These are phyloP conservation scores for Fraxinus paxiana DNA, from an alignment of 305 asterid genomes.

Conservation along the genomic window DNA sequence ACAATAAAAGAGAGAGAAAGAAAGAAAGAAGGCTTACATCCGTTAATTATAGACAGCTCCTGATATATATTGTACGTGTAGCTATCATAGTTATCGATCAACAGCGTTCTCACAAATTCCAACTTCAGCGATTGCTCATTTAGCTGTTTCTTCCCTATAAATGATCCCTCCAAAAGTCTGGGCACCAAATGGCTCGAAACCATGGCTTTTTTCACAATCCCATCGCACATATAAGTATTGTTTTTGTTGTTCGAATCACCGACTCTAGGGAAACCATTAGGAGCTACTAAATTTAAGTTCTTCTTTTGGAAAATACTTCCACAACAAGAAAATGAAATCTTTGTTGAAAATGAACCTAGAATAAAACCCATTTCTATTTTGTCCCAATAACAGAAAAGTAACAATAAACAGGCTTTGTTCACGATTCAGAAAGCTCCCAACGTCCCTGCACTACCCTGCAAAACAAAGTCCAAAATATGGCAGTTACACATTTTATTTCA, in stretches of 20 bases:
- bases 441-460: slow-evolving; percentile 33
- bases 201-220: slow-evolving; percentile 34
- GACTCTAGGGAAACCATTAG: slow-evolving; percentile 37
- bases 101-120: slow-evolving; percentile 59
- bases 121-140: slow-evolving; percentile 45
- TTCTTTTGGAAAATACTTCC: slow-evolving; percentile 36
- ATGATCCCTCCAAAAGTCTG: slow-evolving; percentile 55
- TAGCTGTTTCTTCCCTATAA: slow-evolving; percentile 41
- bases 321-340: slow-evolving; percentile 42
- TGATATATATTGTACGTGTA: slow-evolving; percentile 91
- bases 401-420: slow-evolving; percentile 14
- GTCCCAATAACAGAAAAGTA: slow-evolving; percentile 8
- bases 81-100: slow-evolving; percentile 94
- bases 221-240: slow-evolving; percentile 23
- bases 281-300: slow-evolving; percentile 34
- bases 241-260: slow-evolving; percentile 36
- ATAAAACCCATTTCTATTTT: slow-evolving; percentile 43
- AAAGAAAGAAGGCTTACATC: slow-evolving; percentile 52
- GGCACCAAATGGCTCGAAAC: slow-evolving; percentile 59
- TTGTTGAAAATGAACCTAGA: slow-evolving; percentile 48
- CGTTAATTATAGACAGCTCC: slow-evolving; percentile 81
- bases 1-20: background rate
- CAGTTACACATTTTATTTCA: slow-evolving; percentile 11
- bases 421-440: slow-evolving; percentile 15
- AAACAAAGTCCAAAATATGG: slow-evolving; percentile 17